phyloP scores from a whole-genome alignment of 106 monocot species.

The Dioscorea alata region DNA sequence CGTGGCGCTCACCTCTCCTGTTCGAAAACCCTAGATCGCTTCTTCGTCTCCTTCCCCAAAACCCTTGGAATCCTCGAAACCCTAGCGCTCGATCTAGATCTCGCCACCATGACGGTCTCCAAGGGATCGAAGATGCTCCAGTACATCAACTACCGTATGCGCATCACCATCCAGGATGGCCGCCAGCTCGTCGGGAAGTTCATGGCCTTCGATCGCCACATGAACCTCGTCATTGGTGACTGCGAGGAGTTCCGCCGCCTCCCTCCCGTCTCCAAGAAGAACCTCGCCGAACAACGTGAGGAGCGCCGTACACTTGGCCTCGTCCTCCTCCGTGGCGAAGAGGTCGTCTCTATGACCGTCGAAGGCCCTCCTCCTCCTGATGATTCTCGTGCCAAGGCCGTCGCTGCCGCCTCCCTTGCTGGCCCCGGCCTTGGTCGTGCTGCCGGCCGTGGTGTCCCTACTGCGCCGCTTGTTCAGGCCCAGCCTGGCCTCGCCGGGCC shows the following conservation, averaged over 20 bases:
- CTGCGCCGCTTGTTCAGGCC: conserved; percentile 77
- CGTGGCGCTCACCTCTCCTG: too few relatives aligned
- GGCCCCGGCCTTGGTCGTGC: conserved; percentile 85
- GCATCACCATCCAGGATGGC: conserved; percentile 94
- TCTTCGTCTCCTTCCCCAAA: not conserved
- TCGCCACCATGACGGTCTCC: conserved; percentile 75
- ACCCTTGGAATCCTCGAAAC: conserved; percentile 19
- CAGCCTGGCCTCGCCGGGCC: conserved; percentile 88
- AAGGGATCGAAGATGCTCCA: conserved; percentile 99
- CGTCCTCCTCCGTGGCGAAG: conserved; percentile 86
- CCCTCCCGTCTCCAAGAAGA: conserved; percentile 43
- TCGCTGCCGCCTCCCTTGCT: conserved; percentile 31
- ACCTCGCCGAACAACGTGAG: conserved; percentile 23
- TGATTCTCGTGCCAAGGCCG: conserved; percentile 56
- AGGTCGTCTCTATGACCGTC: conserved; percentile 93
- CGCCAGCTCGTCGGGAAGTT: conserved; percentile 96
- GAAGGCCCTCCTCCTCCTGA: conserved; percentile 89
- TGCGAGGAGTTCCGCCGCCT: conserved; percentile 97
- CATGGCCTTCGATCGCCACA: conserved; percentile 99
- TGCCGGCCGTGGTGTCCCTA: conserved; percentile 83
- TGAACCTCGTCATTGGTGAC: conserved; percentile 99
- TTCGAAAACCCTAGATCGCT: not conserved
- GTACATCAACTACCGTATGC: conserved; percentile 98
- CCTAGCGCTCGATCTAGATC: conserved; percentile 9
- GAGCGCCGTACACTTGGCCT: conserved; percentile 89